Base-by-base conservation (phyloP, 1,284 basidiomycete genomes). In the Tylopilus orsonianus region DNA sequence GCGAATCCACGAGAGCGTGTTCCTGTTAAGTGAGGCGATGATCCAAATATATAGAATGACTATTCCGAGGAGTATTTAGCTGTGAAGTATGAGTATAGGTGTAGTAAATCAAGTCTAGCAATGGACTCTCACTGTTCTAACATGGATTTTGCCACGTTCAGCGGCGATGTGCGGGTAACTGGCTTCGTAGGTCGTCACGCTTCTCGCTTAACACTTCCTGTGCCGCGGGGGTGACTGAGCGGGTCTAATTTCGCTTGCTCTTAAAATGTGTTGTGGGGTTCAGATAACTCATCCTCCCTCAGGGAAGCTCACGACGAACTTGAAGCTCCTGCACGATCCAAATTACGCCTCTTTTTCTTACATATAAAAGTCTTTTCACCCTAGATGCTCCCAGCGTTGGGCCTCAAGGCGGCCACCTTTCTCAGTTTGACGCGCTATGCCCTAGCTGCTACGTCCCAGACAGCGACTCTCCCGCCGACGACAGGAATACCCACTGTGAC, bases 401-500 rank as follows among this genome's bases (percentile, higher is more conserved):
- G 20, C 20, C 36, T 37, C 6, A 57, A 46, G 24, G 9, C 56
- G 13, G 51, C 38, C 26, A n/a, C 38, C 43, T 34, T 67, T 23
- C 33, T 44, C 4, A 45, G 59, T 49, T 30, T 65, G 48, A 45
- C 41, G 8, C 24, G 36, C 32, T 46, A 38, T 48, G 37, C 35
- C 22, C 32, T 44, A 10, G 26, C 26, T 34, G 61, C 58, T 18
- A 33, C 38, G 30, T 42, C 60, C 9, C 50, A 50, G 37, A 43
- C 50, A 18, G 8, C 44, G 22, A 50, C 49, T 8, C 27, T 53
- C 14, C 19, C 42, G 1, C 9, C 51, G 13, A 55, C 58, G 13
- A 53, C 63, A 7, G 56, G 52, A 14, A 53, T 61, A 1, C 69
- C 73, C 20, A 69, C 68, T 3, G 54, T 73, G 33, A 68, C 72